phyloP scores from a whole-genome alignment of 306 rosid genomes.

The Pyrus betulifolia region DNA sequence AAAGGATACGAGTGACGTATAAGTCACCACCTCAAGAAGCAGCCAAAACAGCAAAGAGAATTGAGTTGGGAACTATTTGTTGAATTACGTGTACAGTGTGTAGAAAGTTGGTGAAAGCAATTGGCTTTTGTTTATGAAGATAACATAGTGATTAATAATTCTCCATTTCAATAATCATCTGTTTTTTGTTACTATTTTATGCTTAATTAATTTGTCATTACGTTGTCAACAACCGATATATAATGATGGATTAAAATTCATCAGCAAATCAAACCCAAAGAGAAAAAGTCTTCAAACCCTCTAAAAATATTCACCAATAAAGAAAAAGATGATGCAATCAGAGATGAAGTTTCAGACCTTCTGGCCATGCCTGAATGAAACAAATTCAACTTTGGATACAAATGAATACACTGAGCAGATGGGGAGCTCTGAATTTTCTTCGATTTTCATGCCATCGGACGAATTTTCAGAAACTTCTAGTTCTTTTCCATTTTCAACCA shows the following conservation, averaged over 20 bases:
- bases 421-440: slow-evolving; percentile 11
- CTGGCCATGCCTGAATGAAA: slow-evolving; percentile 23
- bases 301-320: not conserved
- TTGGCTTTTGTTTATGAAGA: slow-evolving; percentile 6
- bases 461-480: slow-evolving; percentile 7
- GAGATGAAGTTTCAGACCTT: slow-evolving; percentile 21
- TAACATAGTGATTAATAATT: slow-evolving; percentile 7
- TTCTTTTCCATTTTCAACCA: slow-evolving; percentile 10
- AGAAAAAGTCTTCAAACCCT: not conserved
- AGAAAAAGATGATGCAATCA: slow-evolving; percentile 25
- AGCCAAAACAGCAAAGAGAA: slow-evolving; percentile 22
- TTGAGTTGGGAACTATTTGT: slow-evolving; percentile 23
- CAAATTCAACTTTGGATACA: not conserved
- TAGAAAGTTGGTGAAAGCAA: slow-evolving; percentile 21
- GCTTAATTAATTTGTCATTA: not conserved
- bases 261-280: slow-evolving; percentile 3
- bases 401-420: too few species aligned
- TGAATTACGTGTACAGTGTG: not conserved
- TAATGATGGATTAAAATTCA: not conserved
- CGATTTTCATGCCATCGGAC: slow-evolving; percentile 11
- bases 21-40: slow-evolving; percentile 14
- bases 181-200: not conserved
- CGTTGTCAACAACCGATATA: not conserved
- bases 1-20: not conserved
- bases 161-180: not conserved